These are phyloP conservation scores for Petrea volubilis DNA, from an alignment of 257 asterid genomes.

Conservation along the genomic window DNA sequence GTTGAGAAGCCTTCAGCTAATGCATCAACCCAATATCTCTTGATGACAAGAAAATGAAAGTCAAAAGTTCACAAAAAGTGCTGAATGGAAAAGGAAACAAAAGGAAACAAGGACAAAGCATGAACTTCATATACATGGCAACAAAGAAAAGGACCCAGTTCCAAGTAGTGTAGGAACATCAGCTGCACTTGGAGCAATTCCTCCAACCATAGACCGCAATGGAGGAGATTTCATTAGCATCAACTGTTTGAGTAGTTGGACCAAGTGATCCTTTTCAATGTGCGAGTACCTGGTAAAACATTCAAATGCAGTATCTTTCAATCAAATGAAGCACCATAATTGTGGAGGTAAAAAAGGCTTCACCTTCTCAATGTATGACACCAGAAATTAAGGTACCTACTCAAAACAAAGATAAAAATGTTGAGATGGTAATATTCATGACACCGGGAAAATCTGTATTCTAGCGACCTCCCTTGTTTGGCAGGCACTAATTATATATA, in stretches of 20 bases:
- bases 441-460: neutral
- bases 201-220: slow-evolving; percentile 47
- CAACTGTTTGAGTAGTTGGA: slow-evolving; percentile 80
- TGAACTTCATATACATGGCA: slow-evolving; percentile 54
- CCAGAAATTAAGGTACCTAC: neutral
- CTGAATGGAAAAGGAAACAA: slow-evolving; percentile 17
- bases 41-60: slow-evolving; percentile 8
- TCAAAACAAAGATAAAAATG: neutral
- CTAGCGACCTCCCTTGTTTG: neutral
- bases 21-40: neutral
- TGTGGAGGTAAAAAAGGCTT: slow-evolving; percentile 3
- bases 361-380: slow-evolving; percentile 5
- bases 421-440: slow-evolving; percentile 1
- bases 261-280: slow-evolving; percentile 73
- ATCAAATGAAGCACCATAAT: slow-evolving; percentile 24
- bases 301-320: slow-evolving; percentile 12
- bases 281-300: slow-evolving; percentile 73
- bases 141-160: slow-evolving; percentile 81
- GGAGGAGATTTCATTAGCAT: slow-evolving; percentile 71
- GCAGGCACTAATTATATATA: slow-evolving; percentile 1
- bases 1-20: neutral
- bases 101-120: slow-evolving; percentile 22
- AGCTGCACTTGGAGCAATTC: slow-evolving; percentile 67
- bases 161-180: slow-evolving; percentile 98
- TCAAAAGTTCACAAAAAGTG: slow-evolving; percentile 1